These are phyloP conservation scores for Scenedesmus sp. DNA, from an alignment of 163 green algal species.

Conservation along the genomic window DNA sequence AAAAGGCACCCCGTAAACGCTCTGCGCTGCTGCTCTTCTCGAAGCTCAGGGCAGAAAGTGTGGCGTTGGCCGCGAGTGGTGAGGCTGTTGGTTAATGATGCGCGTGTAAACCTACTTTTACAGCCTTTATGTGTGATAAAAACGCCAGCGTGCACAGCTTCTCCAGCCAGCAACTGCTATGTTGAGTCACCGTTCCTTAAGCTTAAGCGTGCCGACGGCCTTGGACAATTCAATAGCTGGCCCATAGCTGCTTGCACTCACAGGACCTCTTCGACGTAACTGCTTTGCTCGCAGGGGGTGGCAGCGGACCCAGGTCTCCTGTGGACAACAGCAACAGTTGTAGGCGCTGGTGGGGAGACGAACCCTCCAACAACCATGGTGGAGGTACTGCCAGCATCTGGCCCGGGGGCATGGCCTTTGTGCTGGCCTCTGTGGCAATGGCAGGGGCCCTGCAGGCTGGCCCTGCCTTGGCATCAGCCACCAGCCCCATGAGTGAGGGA, in stretches of 20 bases:
- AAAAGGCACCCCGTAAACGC: neutral
- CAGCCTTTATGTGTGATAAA: too few relatives aligned
- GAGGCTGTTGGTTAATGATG: neutral
- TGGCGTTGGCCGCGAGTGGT: neutral
- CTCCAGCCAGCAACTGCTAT: neutral
- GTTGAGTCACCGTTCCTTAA: neutral
- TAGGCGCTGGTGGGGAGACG: conserved; percentile 12
- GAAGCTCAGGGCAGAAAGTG: neutral
- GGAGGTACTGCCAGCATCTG: neutral
- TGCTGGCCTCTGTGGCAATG: neutral
- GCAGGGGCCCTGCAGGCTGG: neutral
- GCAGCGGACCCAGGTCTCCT: neutral
- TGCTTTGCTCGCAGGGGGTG: neutral
- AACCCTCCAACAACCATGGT: neutral
- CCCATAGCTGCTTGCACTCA: neutral
- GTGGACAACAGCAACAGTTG: neutral
- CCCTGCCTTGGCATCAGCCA: neutral
- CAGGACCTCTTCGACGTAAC: too few relatives aligned
- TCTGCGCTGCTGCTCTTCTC: neutral
- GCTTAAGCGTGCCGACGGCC: neutral
- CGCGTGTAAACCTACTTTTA: neutral
- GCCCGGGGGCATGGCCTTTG: neutral
- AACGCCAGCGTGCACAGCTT: neutral
- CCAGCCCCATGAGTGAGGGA: neutral
- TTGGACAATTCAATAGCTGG: neutral